These are phyloP conservation scores for Nitzschia palea DNA, from an alignment of 108 stramenopile species.

Conservation along the genomic window DNA sequence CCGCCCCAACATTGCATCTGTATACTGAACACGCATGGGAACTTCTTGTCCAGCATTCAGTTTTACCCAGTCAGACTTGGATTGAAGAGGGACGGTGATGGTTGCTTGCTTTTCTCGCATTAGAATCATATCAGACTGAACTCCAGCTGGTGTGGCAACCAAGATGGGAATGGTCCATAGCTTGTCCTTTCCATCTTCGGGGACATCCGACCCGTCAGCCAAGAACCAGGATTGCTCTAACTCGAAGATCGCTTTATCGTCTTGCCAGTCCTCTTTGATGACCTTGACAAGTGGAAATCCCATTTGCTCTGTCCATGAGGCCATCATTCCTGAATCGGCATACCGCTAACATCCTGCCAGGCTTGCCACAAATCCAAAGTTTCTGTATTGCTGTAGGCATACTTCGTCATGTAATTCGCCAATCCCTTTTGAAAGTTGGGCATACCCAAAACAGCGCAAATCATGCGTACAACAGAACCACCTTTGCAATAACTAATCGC, in stretches of 20 bases:
- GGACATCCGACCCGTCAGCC: constrained; percentile 75
- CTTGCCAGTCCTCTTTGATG: constrained; percentile 64
- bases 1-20: constrained; percentile 75
- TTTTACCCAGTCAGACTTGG: constrained; percentile 85
- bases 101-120: constrained; percentile 86
- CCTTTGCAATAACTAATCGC: constrained; percentile 92
- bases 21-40: constrained; percentile 87
- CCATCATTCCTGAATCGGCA: constrained; percentile 89
- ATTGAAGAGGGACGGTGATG: constrained; percentile 62
- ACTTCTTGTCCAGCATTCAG: constrained; percentile 95
- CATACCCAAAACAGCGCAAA: constrained; percentile 88
- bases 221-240: constrained; percentile 92
- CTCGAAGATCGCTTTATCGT: constrained; percentile 69
- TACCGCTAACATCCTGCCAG: constrained; percentile 88
- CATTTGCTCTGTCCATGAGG: constrained; percentile 96
- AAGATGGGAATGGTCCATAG: constrained; percentile 94
- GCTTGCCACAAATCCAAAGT: constrained; percentile 93
- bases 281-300: constrained; percentile 88
- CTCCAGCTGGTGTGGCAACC: constrained; percentile 69
- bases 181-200: constrained; percentile 68
- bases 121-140: constrained; percentile 71
- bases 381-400: constrained; percentile 90
- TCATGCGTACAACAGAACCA: constrained; percentile 89
- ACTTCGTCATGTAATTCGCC: constrained; percentile 81
- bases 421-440: constrained; percentile 78